These are phyloP conservation scores for Nemania bipapillata DNA, from an alignment of 2,329 filamentous ascomycete species.

Conservation along the genomic window DNA sequence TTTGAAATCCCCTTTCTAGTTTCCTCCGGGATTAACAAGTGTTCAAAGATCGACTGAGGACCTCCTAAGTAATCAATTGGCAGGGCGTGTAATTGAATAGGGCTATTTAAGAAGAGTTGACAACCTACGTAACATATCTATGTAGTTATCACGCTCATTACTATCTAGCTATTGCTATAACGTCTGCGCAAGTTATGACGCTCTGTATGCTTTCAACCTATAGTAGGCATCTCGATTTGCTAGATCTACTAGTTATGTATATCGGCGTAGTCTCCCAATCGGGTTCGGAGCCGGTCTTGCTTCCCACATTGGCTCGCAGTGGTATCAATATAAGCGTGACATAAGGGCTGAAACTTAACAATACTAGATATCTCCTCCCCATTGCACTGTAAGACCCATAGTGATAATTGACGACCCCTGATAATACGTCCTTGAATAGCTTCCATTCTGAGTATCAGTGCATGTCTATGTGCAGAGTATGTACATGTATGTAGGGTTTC, in stretches of 20 bases:
- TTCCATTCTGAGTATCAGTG: conserved; percentile 2
- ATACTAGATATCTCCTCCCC: background rate
- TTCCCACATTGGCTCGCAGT: conserved; percentile 4
- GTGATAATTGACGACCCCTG: background rate
- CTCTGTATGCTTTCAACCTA: background rate
- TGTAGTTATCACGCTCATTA: background rate
- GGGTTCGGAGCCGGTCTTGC: conserved; percentile 19
- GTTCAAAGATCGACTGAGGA: background rate
- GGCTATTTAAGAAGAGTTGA: background rate
- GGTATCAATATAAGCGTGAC: conserved; percentile 6
- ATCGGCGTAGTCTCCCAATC: conserved; percentile 31
- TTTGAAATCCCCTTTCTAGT: background rate
- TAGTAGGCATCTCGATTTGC: background rate
- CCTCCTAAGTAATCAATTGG: background rate
- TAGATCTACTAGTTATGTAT: conserved; percentile 25
- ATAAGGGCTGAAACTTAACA: conserved; percentile 4
- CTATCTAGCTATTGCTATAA: background rate
- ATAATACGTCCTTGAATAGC: background rate
- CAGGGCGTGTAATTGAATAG: no score
- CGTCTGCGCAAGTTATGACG: background rate
- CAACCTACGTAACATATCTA: background rate
- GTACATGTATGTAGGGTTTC: background rate
- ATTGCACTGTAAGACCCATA: background rate
- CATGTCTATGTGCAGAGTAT: background rate
- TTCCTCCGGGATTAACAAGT: background rate